Percentiles rank a stretch among this genome's conserved stretches.
These are phyloP conservation scores for Entonaema liquescens DNA, from an alignment of 495 filamentous ascomycete species.

Conservation along the genomic window DNA sequence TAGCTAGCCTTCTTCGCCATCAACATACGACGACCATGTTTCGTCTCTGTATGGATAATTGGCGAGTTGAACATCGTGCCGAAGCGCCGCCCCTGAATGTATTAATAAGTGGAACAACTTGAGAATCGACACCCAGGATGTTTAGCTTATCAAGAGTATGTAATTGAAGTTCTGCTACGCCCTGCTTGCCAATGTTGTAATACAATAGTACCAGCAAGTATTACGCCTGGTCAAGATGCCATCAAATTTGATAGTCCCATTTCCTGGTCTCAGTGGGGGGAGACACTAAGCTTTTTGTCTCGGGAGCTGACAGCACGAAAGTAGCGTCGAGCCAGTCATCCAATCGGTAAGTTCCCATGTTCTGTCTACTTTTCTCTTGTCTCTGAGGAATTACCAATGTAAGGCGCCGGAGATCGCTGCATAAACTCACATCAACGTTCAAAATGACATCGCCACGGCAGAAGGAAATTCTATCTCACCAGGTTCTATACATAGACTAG, in stretches of 20 bases:
- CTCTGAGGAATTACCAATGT: slow-evolving; percentile 13
- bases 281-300: slow-evolving; percentile 43
- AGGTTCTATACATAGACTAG: slow-evolving; percentile 17
- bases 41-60: slow-evolving; percentile 22
- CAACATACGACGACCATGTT: slow-evolving; percentile 24
- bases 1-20: slow-evolving; percentile 9
- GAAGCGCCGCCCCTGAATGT: slow-evolving; percentile 16
- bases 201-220: slow-evolving; percentile 28
- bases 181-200: slow-evolving; percentile 18
- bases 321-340: slow-evolving; percentile 31
- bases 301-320: slow-evolving; percentile 36
- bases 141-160: slow-evolving; percentile 17
- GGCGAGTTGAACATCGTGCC: slow-evolving; percentile 22
- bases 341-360: slow-evolving; percentile 38
- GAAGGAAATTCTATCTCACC: slow-evolving; percentile 5
- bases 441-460: slow-evolving; percentile 18
- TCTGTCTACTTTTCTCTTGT: slow-evolving; percentile 21
- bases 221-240: slow-evolving; percentile 25
- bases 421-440: slow-evolving; percentile 30
- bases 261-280: slow-evolving; percentile 30
- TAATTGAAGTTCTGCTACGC: background rate
- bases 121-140: slow-evolving; percentile 29
- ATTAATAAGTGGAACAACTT: slow-evolving; percentile 23
- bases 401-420: slow-evolving; percentile 23
- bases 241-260: slow-evolving; percentile 23